Evolutionary conservation across 164 flowering plant genomes (phyloP).

Genomic region (Chimonanthus salicifolius): DNA sequence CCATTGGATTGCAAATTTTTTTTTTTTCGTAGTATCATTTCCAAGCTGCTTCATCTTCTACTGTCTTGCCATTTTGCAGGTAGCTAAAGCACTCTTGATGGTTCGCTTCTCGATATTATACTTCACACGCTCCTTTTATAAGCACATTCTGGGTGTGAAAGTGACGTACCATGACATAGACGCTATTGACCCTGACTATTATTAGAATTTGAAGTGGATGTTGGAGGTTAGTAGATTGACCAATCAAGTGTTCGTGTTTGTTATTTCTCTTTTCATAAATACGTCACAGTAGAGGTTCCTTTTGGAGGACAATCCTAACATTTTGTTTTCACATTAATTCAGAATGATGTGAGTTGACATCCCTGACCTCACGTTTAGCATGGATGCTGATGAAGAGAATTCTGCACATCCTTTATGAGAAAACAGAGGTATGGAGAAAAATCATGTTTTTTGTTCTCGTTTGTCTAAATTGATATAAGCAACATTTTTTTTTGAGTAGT

Average conservation of each 20-base stretch:
- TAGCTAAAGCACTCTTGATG: constrained; percentile 93
- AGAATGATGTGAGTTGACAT: constrained; percentile 90
- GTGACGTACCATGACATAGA: constrained; percentile 70
- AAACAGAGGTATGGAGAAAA: constrained; percentile 55
- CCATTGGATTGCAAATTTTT: no score
- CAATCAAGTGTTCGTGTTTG: neutral
- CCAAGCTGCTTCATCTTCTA: no score
- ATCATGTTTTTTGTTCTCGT: no score
- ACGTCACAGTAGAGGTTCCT: no score
- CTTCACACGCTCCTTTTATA: constrained; percentile 70
- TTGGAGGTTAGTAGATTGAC: constrained; percentile 55
- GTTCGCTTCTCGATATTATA: constrained; percentile 88
- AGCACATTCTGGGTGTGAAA: no score
- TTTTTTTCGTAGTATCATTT: neutral
- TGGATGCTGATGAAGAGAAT: constrained; percentile 96
- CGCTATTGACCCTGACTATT: constrained; percentile 93
- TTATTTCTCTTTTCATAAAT: neutral
- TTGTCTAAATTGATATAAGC: no score
- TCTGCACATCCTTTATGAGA: constrained; percentile 77
- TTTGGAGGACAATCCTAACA: neutral
- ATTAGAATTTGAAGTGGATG: constrained; percentile 36
- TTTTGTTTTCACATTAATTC: constrained; percentile 15
- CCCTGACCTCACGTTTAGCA: constrained; percentile 85
- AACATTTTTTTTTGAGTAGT: no score
- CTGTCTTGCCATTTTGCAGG: constrained; percentile 34